phyloP scores from a whole-genome alignment of 805 yeast species.

The Myxozyma vanderwaltii region DNA sequence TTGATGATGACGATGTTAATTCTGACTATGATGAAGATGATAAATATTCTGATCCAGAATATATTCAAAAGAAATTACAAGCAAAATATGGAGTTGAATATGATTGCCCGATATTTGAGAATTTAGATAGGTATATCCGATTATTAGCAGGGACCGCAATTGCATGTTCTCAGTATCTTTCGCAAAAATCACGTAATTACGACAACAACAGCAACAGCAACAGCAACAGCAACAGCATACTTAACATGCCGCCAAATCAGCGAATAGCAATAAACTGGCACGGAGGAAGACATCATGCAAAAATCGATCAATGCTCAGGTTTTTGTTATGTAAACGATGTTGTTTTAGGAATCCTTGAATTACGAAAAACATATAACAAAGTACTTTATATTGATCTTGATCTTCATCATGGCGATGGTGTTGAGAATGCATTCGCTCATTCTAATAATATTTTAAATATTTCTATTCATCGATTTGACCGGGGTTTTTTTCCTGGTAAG shows the following conservation, averaged over 20 bases:
- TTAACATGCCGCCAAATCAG: no score
- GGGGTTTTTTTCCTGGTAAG: conserved; percentile 72
- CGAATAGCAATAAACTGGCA: conserved; percentile 65
- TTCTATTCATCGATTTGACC: conserved; percentile 64
- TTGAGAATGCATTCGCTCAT: conserved; percentile 61
- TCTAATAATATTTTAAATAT: conserved; percentile 60
- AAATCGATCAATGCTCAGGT: conserved; percentile 84
- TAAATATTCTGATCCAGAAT: background rate
- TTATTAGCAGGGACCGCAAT: conserved; percentile 61
- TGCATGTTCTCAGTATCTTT: conserved; percentile 49
- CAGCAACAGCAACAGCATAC: no score
- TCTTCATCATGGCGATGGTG: conserved; percentile 82
- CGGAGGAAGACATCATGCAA: conserved; percentile 91
- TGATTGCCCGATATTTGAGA: conserved; percentile 68
- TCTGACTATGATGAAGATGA: conserved; percentile 26
- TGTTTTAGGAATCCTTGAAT: conserved; percentile 54
- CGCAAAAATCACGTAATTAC: background rate
- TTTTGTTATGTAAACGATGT: conserved; percentile 86
- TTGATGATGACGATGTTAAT: conserved; percentile 30
- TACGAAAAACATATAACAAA: conserved; percentile 51
- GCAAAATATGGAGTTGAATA: conserved; percentile 52
- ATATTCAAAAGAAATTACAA: conserved; percentile 26
- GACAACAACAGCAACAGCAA: no score
- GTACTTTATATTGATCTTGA: conserved; percentile 71
- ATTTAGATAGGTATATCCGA: conserved; percentile 52